A percentile compares a stretch with the other conserved stretches of the same genome.
These are phyloP conservation scores for Fagus sylvatica DNA, from an alignment of 306 rosid species.

Conservation along the genomic window DNA sequence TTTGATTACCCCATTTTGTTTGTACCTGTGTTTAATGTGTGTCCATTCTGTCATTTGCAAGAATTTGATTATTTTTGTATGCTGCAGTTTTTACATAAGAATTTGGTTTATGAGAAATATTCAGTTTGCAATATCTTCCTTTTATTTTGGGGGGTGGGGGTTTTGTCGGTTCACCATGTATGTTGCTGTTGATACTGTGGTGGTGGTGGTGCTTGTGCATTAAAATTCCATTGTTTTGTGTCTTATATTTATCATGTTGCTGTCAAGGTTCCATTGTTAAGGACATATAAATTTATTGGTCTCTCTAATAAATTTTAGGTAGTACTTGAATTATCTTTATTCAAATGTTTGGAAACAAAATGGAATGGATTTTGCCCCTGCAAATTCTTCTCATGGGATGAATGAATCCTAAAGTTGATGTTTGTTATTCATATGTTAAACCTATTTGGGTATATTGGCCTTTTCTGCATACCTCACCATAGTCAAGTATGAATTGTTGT, in stretches of 20 bases:
- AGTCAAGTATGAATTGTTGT: constrained; percentile 1
- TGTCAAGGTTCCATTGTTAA: not conserved
- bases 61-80: not conserved
- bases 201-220: not conserved
- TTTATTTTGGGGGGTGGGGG: too few relatives aligned
- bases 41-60: not conserved
- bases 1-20: not conserved
- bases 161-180: too few relatives aligned
- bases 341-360: not conserved
- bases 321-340: not conserved
- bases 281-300: not conserved
- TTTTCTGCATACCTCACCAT: not conserved
- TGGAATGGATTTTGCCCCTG: not conserved
- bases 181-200: not conserved
- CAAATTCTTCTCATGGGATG: not conserved
- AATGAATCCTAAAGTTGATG: not conserved
- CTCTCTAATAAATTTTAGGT: not conserved
- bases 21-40: not conserved
- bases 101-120: not conserved
- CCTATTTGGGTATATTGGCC: not conserved
- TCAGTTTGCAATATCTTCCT: not conserved
- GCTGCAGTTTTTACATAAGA: not conserved
- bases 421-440: not conserved
- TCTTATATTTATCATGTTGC: not conserved
- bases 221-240: not conserved